A percentile compares a stretch with the other conserved stretches of the same genome.
phyloP scores from a whole-genome alignment of 208 protist species.

The Trypanosoma congolense region DNA sequence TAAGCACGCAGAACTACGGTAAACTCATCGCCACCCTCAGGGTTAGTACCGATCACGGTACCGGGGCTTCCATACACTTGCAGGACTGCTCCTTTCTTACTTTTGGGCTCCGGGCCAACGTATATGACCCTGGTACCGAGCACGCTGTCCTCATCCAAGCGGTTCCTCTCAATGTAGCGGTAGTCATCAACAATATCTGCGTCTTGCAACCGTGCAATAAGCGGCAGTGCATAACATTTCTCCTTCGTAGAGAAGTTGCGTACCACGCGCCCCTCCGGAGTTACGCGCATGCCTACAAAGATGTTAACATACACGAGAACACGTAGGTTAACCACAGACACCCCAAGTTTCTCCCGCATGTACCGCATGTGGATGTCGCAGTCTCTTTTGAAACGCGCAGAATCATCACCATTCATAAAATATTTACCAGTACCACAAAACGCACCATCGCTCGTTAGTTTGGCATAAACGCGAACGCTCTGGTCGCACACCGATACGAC shows the following conservation, averaged over 20 bases:
- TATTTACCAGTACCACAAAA: conserved; percentile 51
- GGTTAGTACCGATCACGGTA: conserved; percentile 29
- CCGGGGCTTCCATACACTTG: conserved; percentile 52
- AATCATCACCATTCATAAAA: conserved; percentile 67
- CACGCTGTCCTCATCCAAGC: conserved; percentile 39
- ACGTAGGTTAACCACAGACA: conserved; percentile 43
- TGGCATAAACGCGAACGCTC: conserved; percentile 33
- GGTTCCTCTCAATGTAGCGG: conserved; percentile 72
- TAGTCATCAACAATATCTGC: conserved; percentile 62
- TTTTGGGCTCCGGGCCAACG: conserved; percentile 68
- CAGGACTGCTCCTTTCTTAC: conserved; percentile 23
- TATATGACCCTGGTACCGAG: conserved; percentile 61
- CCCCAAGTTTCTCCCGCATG: conserved; percentile 80
- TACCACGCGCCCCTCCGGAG: conserved; percentile 43
- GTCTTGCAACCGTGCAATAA: conserved; percentile 49
- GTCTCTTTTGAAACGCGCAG: conserved; percentile 48
- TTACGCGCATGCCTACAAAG: conserved; percentile 72
- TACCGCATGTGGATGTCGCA: conserved; percentile 64
- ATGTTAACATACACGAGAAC: conserved; percentile 83
- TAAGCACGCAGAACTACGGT: conserved; percentile 20
- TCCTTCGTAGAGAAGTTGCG: conserved; percentile 69
- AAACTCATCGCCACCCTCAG: conserved; percentile 33
- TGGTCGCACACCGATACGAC: conserved; percentile 64
- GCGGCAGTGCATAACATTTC: conserved; percentile 72
- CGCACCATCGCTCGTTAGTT: conserved; percentile 51